Percentiles rank a stretch among this genome's conserved stretches.
These are phyloP conservation scores for Domatiomyces catenatus DNA, from an alignment of 2,329 filamentous ascomycete species.

Conservation along the genomic window DNA sequence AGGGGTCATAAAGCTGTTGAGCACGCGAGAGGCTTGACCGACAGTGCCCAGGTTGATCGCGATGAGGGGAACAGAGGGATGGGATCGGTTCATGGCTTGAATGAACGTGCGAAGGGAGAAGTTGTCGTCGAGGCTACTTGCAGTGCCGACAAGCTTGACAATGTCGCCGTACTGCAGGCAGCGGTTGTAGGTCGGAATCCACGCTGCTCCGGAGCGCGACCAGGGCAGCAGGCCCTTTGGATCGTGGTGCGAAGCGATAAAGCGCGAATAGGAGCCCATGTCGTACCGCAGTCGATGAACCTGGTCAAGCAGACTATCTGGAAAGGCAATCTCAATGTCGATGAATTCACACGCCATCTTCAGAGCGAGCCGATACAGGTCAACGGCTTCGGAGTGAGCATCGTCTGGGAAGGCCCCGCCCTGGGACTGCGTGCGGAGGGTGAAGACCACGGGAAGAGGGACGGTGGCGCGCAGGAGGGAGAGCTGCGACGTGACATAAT, in stretches of 20 bases:
- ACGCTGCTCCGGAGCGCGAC: conserved; percentile 61
- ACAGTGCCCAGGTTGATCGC: conserved; percentile 86
- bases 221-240: conserved; percentile 64
- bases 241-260: conserved; percentile 95
- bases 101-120: conserved; percentile 73
- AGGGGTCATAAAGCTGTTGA: conserved; percentile 87
- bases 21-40: conserved; percentile 76
- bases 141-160: conserved; percentile 83
- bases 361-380: conserved; percentile 63
- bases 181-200: conserved; percentile 78
- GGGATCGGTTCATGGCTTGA: conserved; percentile 52
- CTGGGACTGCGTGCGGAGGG: conserved; percentile 69
- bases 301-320: conserved; percentile 55
- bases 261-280: conserved; percentile 47
- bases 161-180: conserved; percentile 81
- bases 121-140: conserved; percentile 66
- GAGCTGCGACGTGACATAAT: conserved; percentile 70
- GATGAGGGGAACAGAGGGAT: conserved; percentile 64
- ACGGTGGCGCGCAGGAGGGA: conserved; percentile 59
- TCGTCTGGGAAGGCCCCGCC: conserved; percentile 77
- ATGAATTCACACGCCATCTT: conserved; percentile 82
- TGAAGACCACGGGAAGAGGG: conserved; percentile 76
- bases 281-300: conserved; percentile 46
- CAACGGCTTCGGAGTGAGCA: conserved; percentile 52
- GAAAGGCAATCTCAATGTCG: conserved; percentile 70